These are phyloP conservation scores for Miscanthus lutarioriparius DNA, from an alignment of 176 grass and related monocot species.

Conservation along the genomic window DNA sequence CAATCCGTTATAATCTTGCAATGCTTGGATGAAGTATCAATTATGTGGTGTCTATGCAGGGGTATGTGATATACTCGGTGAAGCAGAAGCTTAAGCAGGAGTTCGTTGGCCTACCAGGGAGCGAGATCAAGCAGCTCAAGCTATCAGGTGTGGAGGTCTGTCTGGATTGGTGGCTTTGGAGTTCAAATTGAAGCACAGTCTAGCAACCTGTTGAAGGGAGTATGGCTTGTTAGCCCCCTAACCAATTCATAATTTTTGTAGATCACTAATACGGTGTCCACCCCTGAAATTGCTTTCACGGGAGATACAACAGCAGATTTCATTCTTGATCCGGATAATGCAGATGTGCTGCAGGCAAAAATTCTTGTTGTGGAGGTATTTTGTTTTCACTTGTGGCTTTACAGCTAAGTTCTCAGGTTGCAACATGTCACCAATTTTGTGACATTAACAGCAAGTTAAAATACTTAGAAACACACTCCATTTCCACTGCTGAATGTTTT, in stretches of 20 bases:
- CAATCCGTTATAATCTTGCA: not conserved
- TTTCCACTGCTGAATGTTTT: not conserved
- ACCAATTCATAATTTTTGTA: constrained; percentile 20
- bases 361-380: constrained; percentile 81
- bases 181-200: not conserved
- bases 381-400: constrained; percentile 16
- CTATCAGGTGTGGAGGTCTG: constrained; percentile 92
- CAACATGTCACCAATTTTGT: not conserved
- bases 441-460: not conserved
- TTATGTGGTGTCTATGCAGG: constrained; percentile 41
- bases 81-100: constrained; percentile 92
- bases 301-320: constrained; percentile 96
- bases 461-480: not conserved
- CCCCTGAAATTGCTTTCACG: constrained; percentile 91
- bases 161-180: constrained; percentile 47
- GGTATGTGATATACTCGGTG: constrained; percentile 78
- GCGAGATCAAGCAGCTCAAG: constrained; percentile 81
- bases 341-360: constrained; percentile 58
- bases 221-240: not conserved
- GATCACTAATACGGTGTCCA: constrained; percentile 70
- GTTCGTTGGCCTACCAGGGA: constrained; percentile 62
- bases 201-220: constrained; percentile 9
- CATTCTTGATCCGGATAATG: constrained; percentile 81
- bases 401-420: not conserved
- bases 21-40: constrained; percentile 1